A percentile compares a stretch with the other conserved stretches of the same genome.
Evolutionary conservation across 192 early-diverging fungal genomes (phyloP).

Genomic region (Coemansia sp.): DNA sequence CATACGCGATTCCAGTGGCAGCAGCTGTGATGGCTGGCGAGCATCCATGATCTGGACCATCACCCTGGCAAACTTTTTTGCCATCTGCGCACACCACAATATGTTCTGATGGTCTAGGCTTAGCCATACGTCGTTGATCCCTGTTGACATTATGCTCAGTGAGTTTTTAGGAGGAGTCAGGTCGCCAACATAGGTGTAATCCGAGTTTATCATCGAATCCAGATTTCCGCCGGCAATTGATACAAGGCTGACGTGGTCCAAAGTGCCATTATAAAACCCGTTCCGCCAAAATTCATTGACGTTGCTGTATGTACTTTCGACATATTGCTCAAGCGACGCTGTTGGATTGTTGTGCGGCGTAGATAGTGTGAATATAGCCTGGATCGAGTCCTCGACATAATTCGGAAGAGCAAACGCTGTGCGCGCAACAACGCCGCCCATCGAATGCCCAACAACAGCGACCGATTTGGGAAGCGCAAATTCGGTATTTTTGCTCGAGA

Average conservation of each 20-base stretch:
- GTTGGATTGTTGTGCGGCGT: slow-evolving; percentile 87
- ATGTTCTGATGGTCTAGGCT: slow-evolving; percentile 83
- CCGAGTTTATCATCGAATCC: slow-evolving; percentile 83
- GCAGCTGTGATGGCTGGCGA: slow-evolving; percentile 57
- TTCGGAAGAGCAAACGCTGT: slow-evolving; percentile 70
- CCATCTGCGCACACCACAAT: slow-evolving; percentile 92
- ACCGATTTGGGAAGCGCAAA: slow-evolving; percentile 68
- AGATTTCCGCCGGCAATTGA: slow-evolving; percentile 90
- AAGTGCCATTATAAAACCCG: slow-evolving; percentile 44
- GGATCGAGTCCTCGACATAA: slow-evolving; percentile 68
- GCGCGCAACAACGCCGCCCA: slow-evolving; percentile 95
- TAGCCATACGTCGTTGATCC: slow-evolving; percentile 85
- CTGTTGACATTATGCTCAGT: slow-evolving; percentile 76
- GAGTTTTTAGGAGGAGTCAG: slow-evolving; percentile 67
- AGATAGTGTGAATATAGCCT: slow-evolving; percentile 83
- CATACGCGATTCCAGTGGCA: slow-evolving; percentile 64
- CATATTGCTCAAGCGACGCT: slow-evolving; percentile 63
- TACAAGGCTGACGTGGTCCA: slow-evolving; percentile 66
- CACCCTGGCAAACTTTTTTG: slow-evolving; percentile 59
- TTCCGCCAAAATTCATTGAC: slow-evolving; percentile 73
- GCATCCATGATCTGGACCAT: slow-evolving; percentile 65
- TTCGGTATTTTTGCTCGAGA: slow-evolving; percentile 18
- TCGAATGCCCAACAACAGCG: slow-evolving; percentile 87
- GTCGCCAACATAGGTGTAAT: slow-evolving; percentile 65
- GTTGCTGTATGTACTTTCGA: slow-evolving; percentile 60